Evolutionary conservation across 148 eudicot genomes (phyloP), one percentile per base, ranked within the genome.

Genomic region (Camellia granthamiana): DNA sequence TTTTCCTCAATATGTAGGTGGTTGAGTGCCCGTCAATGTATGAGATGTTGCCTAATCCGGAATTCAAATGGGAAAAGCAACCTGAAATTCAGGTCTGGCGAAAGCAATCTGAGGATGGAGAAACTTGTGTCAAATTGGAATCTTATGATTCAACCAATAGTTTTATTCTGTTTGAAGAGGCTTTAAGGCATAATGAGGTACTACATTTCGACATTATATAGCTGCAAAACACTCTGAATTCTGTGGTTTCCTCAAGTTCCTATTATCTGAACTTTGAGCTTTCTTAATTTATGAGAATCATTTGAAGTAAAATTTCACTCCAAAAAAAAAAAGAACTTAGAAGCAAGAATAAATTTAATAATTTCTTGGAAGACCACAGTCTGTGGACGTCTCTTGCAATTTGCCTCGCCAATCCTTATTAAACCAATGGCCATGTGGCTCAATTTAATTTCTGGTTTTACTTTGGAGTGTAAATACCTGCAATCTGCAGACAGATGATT

Each of bases 1-100:
- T 41, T 56, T 69, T 0, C 62, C 55, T 66, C n/a, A 44, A 65
- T 69, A 42, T 88, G 41, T 69, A 96, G 99, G 78, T 96, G 83
- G 84, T 93, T 70, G 99, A 96, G 86, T 96, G 99, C 80, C 99
- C 99, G 68, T 90, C 99, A 81, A 81, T 96, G 18, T 96, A 96
- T 73, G 99, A 96, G 86, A 91, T 93, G 99, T 72, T 96, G 85
- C 90, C 97, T 66, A 96, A 96, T 88, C 91, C 93, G 1, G 88
- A 73, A 46, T 93, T 91, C 84, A 84, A 86, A 75, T 96, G 98
- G 98, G 84, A 92, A 83, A 87, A 90, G 77, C 84, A 84, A 75
- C 98, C 99, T 38, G 78, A 88, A 81, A 90, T 96, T 82, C 82
- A 80, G 78, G 92, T 96, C 49, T 96, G 98, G 99, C 88, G 83